phyloP scores from a whole-genome alignment of 192 early-diverging fungal genomes.

The Diversispora eburnea region DNA sequence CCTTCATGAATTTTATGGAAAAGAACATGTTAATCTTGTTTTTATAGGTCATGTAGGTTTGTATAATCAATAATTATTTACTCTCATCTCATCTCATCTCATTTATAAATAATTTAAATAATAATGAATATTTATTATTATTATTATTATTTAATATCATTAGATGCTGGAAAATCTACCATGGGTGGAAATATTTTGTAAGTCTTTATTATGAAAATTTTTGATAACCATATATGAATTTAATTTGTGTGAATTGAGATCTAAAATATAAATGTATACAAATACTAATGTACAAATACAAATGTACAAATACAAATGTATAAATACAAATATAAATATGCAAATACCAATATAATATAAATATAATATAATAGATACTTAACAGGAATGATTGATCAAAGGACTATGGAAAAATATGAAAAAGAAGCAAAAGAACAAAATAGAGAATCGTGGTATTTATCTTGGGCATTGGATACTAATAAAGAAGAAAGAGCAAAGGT shows the following conservation, averaged over 20 bases:
- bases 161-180: constrained; percentile 93
- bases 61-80: constrained; percentile 6
- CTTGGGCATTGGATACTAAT: constrained; percentile 98
- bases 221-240: no score
- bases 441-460: constrained; percentile 97
- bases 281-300: no score
- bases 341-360: constrained; percentile 10
- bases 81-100: background rate
- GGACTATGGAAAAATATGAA: constrained; percentile 99
- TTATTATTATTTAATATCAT: constrained; percentile 2
- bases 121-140: background rate
- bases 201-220: constrained; percentile 29
- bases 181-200: constrained; percentile 97
- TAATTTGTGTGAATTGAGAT: no score
- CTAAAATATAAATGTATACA: no score
- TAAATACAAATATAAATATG: background rate
- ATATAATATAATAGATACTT: constrained; percentile 51
- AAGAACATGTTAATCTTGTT: constrained; percentile 95
- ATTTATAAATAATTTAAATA: background rate
- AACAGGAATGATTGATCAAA: constrained; percentile 99
- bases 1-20: constrained; percentile 69
- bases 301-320: background rate
- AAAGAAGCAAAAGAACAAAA: constrained; percentile 96
- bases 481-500: constrained; percentile 94
- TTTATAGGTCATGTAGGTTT: constrained; percentile 99